A percentile compares a stretch with the other conserved stretches of the same genome.
Evolutionary conservation across 352 stramenopile genomes (phyloP).

Genomic region (Pythium sp.): DNA sequence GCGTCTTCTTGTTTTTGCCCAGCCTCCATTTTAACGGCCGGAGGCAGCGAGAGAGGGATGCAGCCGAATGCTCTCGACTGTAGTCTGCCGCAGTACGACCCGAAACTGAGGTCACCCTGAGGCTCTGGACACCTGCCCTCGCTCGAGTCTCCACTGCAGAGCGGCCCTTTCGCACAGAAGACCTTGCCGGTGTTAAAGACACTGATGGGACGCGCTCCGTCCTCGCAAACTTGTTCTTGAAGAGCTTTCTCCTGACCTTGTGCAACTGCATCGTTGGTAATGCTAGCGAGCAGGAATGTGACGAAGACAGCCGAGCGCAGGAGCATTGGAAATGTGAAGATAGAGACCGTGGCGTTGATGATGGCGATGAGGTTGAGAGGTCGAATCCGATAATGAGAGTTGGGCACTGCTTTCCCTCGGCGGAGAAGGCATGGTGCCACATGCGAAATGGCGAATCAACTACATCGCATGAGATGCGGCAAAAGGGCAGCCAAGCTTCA

Average conservation of each 20-base stretch:
- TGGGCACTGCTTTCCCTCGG: too few species aligned
- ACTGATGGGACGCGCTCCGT: constrained; percentile 2
- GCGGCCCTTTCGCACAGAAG: constrained; percentile 4
- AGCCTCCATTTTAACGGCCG: background rate
- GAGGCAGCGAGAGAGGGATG: constrained; percentile 1
- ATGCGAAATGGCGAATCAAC: background rate
- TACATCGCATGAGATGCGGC: too few species aligned
- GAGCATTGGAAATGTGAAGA: background rate
- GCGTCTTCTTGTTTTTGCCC: background rate
- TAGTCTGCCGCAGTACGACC: constrained; percentile 9
- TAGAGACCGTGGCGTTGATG: background rate
- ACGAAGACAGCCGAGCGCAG: background rate
- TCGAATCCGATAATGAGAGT: background rate
- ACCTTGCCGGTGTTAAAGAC: background rate
- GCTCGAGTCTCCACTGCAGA: constrained; percentile 6
- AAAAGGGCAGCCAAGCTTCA: too few species aligned
- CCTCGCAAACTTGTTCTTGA: background rate
- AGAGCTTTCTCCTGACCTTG: background rate
- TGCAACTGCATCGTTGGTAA: background rate
- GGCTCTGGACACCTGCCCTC: constrained; percentile 11
- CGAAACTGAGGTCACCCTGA: background rate
- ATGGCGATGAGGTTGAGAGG: background rate
- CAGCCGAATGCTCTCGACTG: background rate
- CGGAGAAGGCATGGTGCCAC: background rate
- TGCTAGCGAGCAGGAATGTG: background rate